These are phyloP conservation scores for Pseudozyma tsukubaensis DNA, from an alignment of 1,284 basidiomycete species.

Conservation along the genomic window DNA sequence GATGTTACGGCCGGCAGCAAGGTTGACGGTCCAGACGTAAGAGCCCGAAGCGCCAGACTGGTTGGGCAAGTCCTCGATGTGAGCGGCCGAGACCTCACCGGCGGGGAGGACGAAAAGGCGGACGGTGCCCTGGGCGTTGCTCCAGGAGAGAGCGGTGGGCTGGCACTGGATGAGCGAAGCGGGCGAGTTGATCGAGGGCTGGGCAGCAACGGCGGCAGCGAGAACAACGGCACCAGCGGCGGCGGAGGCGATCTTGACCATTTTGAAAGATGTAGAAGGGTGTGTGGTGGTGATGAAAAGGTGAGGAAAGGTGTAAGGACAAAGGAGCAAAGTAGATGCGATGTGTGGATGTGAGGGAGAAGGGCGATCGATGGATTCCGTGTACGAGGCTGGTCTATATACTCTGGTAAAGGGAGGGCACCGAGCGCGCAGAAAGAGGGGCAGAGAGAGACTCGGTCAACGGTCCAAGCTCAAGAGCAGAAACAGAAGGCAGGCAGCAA, in stretches of 20 bases:
- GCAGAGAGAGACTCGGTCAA: background rate
- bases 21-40: slow-evolving; percentile 66
- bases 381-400: slow-evolving; percentile 21
- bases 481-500: slow-evolving; percentile 1
- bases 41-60: slow-evolving; percentile 49
- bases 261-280: slow-evolving; percentile 21
- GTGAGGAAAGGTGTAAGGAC: slow-evolving; percentile 1
- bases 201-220: slow-evolving; percentile 39
- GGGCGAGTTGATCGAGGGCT: slow-evolving; percentile 46
- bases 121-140: slow-evolving; percentile 38
- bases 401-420: slow-evolving; percentile 12
- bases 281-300: slow-evolving; percentile 7
- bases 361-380: slow-evolving; percentile 15
- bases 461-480: background rate
- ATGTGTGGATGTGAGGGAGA: background rate
- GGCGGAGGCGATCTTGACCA: slow-evolving; percentile 52
- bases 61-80: slow-evolving; percentile 48
- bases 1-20: slow-evolving; percentile 62
- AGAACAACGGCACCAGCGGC: slow-evolving; percentile 49
- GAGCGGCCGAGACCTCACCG: slow-evolving; percentile 49
- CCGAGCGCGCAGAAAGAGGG: background rate
- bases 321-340: slow-evolving; percentile 1
- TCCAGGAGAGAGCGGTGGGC: slow-evolving; percentile 43
- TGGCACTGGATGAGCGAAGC: slow-evolving; percentile 46
- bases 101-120: slow-evolving; percentile 42